Evolutionary conservation across 2,329 filamentous ascomycete species (phyloP).

Genomic region (Botryosphaeria dothidea): DNA sequence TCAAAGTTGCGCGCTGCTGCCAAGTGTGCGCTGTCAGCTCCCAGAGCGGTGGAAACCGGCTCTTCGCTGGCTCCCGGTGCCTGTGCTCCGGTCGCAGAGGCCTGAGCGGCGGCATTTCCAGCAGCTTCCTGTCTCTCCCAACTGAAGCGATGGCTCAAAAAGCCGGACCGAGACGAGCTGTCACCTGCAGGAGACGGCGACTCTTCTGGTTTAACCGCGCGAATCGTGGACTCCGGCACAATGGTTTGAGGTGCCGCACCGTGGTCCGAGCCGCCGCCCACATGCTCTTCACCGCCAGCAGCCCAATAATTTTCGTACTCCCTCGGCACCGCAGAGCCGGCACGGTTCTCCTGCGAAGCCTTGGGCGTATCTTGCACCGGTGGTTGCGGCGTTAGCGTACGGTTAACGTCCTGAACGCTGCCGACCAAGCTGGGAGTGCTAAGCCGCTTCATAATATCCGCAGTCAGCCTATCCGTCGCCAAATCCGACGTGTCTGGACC

Average conservation of each 20-base stretch:
- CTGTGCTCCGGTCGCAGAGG: constrained; percentile 5
- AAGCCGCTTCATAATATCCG: constrained; percentile 74
- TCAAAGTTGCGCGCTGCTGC: neutral
- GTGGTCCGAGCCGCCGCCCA: neutral
- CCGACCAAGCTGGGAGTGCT: constrained; percentile 34
- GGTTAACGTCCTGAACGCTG: neutral
- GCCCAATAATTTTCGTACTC: constrained; percentile 71
- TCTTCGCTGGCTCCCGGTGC: neutral
- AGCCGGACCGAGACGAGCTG: neutral
- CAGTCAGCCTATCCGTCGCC: constrained; percentile 70
- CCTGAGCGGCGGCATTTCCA: constrained; percentile 18
- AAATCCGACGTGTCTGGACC: constrained; percentile 58
- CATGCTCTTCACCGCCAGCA: constrained; percentile 38
- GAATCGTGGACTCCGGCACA: constrained; percentile 11
- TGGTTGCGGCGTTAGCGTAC: neutral
- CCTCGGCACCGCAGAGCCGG: constrained; percentile 64
- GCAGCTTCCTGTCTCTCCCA: constrained; percentile 33
- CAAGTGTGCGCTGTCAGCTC: neutral
- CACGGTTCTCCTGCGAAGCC: constrained; percentile 40
- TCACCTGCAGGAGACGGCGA: neutral
- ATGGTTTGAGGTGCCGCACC: neutral
- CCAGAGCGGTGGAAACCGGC: neutral
- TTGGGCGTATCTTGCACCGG: constrained; percentile 10
- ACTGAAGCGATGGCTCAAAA: constrained; percentile 37
- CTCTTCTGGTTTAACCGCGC: constrained; percentile 8